These are phyloP conservation scores for Lathyrus tuberosus DNA, from an alignment of 306 rosid genomes.

Conservation along the genomic window DNA sequence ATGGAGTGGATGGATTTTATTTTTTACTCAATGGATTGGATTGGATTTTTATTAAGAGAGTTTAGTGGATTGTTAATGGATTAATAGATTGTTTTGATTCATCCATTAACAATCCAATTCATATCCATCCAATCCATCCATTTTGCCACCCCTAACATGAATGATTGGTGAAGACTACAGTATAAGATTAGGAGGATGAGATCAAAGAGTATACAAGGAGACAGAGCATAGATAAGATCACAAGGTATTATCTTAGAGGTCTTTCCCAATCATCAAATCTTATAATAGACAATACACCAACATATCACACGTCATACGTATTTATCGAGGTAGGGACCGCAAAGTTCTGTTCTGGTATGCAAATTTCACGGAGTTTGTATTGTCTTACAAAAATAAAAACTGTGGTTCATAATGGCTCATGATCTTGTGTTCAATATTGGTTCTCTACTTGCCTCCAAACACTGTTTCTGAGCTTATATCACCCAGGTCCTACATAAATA, in stretches of 20 bases:
- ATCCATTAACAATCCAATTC: too few relatives aligned
- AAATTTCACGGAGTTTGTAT: not conserved
- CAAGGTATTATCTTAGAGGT: slow-evolving; percentile 44
- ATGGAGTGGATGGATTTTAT: too few relatives aligned
- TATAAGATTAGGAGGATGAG: not conserved
- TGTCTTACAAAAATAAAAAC: not conserved
- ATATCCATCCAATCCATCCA: too few relatives aligned
- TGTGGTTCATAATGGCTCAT: slow-evolving; percentile 15
- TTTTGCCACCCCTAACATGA: too few relatives aligned
- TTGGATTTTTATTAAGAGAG: too few relatives aligned
- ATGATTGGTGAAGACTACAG: not conserved
- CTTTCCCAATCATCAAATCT: not conserved
- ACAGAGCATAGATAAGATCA: slow-evolving; percentile 35
- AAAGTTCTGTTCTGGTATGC: not conserved
- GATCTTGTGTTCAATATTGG: slow-evolving; percentile 9
- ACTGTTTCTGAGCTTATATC: not conserved
- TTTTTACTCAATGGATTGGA: too few relatives aligned
- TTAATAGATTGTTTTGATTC: too few relatives aligned
- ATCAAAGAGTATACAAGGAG: not conserved
- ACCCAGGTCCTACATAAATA: not conserved
- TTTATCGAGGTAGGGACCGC: not conserved
- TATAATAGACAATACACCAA: slow-evolving; percentile 27
- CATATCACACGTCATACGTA: not conserved
- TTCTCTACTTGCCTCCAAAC: slow-evolving; percentile 3
- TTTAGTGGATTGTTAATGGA: too few relatives aligned